phyloP scores from a whole-genome alignment of 495 filamentous ascomycete species.

The Pseudotulostoma volvatum region DNA sequence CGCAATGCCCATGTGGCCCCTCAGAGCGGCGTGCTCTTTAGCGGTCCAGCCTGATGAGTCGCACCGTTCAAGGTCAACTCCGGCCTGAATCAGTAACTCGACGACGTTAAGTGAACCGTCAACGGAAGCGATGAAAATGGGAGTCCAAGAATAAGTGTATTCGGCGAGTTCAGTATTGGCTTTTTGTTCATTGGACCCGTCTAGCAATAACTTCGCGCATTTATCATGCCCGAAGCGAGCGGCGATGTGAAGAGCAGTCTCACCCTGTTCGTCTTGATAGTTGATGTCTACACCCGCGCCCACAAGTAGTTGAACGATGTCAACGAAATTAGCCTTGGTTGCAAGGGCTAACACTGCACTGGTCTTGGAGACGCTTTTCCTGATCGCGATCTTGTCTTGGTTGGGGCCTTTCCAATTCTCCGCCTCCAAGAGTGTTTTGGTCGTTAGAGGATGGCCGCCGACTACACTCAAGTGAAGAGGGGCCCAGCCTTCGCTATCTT shows the following conservation, averaged over 20 bases:
- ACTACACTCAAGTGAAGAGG: slow-evolving; percentile 87
- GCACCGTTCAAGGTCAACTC: slow-evolving; percentile 50
- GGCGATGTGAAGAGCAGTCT: slow-evolving; percentile 82
- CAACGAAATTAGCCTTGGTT: slow-evolving; percentile 64
- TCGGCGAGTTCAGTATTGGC: slow-evolving; percentile 64
- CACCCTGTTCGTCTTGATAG: slow-evolving; percentile 84
- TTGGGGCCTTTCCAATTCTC: slow-evolving; percentile 52
- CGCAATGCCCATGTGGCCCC: slow-evolving; percentile 73
- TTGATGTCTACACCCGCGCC: slow-evolving; percentile 88
- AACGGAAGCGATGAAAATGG: slow-evolving; percentile 78
- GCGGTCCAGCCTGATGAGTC: slow-evolving; percentile 92
- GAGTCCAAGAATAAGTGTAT: slow-evolving; percentile 81
- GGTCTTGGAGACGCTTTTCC: slow-evolving; percentile 62
- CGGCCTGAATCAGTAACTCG: slow-evolving; percentile 58
- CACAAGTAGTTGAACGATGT: slow-evolving; percentile 72
- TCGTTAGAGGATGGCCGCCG: slow-evolving; percentile 76
- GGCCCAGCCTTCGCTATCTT: slow-evolving; percentile 81
- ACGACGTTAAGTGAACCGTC: slow-evolving; percentile 66
- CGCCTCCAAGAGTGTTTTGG: slow-evolving; percentile 58
- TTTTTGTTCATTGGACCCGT: slow-evolving; percentile 50
- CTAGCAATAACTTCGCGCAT: slow-evolving; percentile 59
- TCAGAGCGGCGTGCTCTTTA: slow-evolving; percentile 77
- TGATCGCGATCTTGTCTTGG: slow-evolving; percentile 40
- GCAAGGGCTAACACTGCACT: slow-evolving; percentile 80
- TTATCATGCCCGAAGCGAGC: slow-evolving; percentile 73